These are phyloP conservation scores for Xylariaceae sp. DNA, from an alignment of 2,329 filamentous ascomycete species.

Conservation along the genomic window DNA sequence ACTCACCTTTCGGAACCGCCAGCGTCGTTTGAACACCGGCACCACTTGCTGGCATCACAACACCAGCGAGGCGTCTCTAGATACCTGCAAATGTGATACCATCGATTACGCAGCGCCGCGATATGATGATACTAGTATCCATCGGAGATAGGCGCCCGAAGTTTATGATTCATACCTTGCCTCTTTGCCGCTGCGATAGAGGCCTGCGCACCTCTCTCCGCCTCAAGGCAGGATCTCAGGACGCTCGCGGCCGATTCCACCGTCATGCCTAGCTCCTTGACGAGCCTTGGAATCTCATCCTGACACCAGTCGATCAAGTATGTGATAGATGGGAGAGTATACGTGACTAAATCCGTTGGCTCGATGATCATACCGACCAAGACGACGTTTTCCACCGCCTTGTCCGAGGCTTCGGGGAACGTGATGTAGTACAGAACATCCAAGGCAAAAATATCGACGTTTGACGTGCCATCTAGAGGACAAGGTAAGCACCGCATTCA, in stretches of 20 bases:
- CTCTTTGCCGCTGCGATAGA: no score
- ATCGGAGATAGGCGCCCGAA: no score
- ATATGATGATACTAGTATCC: no score
- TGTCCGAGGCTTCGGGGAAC: background rate
- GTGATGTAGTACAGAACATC: slow-evolving; percentile 6
- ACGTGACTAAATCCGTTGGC: background rate
- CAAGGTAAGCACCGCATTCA: no score
- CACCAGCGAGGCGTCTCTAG: no score
- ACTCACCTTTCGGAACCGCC: no score
- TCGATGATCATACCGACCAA: slow-evolving; percentile 1
- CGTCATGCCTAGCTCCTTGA: background rate
- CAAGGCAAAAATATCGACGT: background rate
- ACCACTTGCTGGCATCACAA: no score
- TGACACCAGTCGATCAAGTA: background rate
- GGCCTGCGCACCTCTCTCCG: no score
- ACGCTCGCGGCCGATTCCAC: background rate
- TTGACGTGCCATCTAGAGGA: background rate
- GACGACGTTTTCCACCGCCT: slow-evolving; percentile 2
- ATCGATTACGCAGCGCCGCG: no score
- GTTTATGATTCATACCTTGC: no score
- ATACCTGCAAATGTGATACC: no score
- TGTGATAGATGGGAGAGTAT: background rate
- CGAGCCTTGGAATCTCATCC: background rate
- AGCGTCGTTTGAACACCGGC: no score
- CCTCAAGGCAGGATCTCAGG: background rate